phyloP scores from a whole-genome alignment of 495 filamentous ascomycete genomes.

The Penicillium verhagenii region DNA sequence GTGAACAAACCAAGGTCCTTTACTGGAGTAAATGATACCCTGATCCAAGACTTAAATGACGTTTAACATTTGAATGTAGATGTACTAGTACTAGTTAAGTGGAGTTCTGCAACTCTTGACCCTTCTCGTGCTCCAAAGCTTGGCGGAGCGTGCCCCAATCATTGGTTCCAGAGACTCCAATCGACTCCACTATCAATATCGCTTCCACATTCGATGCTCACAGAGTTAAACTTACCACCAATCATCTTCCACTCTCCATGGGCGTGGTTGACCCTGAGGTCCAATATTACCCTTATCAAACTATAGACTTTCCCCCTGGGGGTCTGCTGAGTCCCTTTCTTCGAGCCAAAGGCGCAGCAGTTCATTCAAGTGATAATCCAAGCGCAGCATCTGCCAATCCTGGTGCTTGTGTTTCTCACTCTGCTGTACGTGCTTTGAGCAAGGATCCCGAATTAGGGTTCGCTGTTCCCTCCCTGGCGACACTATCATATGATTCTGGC shows the following conservation, averaged over 20 bases:
- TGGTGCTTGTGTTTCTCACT: constrained; percentile 52
- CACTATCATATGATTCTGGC: constrained; percentile 52
- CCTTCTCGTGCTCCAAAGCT: constrained; percentile 18
- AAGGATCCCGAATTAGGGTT: constrained; percentile 64
- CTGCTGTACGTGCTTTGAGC: constrained; percentile 58
- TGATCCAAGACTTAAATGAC: neutral
- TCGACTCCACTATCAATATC: neutral
- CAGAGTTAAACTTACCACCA: constrained; percentile 1
- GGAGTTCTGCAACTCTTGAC: too few species aligned
- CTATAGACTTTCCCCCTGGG: neutral
- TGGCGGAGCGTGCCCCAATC: constrained; percentile 3
- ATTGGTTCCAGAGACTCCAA: constrained; percentile 5
- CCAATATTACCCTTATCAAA: neutral
- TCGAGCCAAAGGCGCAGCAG: constrained; percentile 42
- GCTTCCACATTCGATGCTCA: neutral
- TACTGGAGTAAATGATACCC: neutral
- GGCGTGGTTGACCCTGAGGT: constrained; percentile 10
- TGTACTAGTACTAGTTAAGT: too few species aligned
- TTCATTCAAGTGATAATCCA: constrained; percentile 56
- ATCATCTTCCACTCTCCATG: neutral
- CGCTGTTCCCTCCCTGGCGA: constrained; percentile 48
- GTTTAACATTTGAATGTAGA: neutral
- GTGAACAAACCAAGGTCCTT: neutral
- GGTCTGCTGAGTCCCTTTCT: neutral
- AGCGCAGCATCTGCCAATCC: constrained; percentile 48